These are phyloP conservation scores for Singerocomus rubriflavus DNA, from an alignment of 1,284 basidiomycete species.

Conservation along the genomic window DNA sequence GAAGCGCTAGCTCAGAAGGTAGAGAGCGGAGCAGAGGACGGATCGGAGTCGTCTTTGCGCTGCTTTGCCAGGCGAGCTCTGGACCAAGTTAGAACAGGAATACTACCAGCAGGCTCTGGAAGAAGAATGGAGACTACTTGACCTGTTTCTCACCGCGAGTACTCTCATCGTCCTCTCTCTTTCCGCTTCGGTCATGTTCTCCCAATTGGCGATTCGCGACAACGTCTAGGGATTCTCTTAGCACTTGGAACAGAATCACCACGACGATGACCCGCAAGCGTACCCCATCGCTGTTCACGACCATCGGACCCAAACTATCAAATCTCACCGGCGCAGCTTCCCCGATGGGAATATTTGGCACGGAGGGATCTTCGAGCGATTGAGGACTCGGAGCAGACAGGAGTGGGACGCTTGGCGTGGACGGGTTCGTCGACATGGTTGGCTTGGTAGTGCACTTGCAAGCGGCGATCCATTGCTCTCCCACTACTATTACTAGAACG, in stretches of 20 bases:
- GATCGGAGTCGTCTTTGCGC: neutral
- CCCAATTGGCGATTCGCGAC: conserved; percentile 55
- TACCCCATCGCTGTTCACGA: conserved; percentile 58
- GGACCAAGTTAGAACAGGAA: neutral
- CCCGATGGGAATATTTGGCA: conserved; percentile 12
- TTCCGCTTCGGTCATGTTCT: conserved; percentile 47
- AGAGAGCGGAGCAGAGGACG: neutral
- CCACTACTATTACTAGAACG: no score
- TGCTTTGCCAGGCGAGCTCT: conserved; percentile 12
- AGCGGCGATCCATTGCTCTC: neutral
- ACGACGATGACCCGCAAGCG: conserved; percentile 11
- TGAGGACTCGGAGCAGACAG: conserved; percentile 8
- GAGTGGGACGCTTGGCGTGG: conserved; percentile 3
- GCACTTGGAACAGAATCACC: neutral
- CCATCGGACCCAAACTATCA: conserved; percentile 52
- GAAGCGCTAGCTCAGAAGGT: neutral
- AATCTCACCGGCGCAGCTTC: conserved; percentile 37
- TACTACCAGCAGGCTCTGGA: no score
- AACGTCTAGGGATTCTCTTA: conserved; percentile 38
- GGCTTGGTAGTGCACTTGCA: neutral
- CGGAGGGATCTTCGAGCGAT: conserved; percentile 8
- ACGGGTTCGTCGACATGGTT: conserved; percentile 6
- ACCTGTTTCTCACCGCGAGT: conserved; percentile 50
- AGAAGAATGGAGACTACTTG: conserved; percentile 9
- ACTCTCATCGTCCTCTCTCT: conserved; percentile 46